A percentile compares a stretch with the other conserved stretches of the same genome.
Conservation (phyloP, 495 filamentous ascomycete genomes). For the Sordaria brevicollis region DNA sequence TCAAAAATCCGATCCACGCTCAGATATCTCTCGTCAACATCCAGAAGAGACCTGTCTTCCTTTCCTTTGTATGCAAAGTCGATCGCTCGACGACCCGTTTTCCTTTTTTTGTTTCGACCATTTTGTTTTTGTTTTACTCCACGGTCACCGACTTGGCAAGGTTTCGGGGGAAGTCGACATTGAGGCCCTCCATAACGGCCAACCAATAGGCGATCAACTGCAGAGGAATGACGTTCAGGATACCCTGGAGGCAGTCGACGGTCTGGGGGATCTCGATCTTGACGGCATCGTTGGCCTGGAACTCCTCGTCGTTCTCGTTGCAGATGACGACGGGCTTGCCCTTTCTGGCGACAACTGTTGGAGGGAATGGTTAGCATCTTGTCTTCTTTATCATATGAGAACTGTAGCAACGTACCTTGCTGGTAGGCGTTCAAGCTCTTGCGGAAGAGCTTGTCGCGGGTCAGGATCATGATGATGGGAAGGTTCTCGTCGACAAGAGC, state of each 20-base stretch:
- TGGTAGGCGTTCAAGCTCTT: slow-evolving; percentile 98
- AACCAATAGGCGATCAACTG: slow-evolving; percentile 99
- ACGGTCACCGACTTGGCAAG: slow-evolving; percentile 98
- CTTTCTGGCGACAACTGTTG: slow-evolving; percentile 74
- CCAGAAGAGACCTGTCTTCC: neutral
- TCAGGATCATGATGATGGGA: slow-evolving; percentile 99
- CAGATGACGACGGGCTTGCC: slow-evolving; percentile 98
- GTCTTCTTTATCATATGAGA: neutral
- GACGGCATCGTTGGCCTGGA: slow-evolving; percentile 74
- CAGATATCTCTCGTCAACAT: neutral
- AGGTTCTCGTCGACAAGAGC: slow-evolving; percentile 96
- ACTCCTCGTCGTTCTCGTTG: slow-evolving; percentile 83
- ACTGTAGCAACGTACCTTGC: slow-evolving; percentile 54
- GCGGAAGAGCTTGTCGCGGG: slow-evolving; percentile 86
- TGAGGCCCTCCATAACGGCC: slow-evolving; percentile 87
- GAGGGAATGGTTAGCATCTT: slow-evolving; percentile 5
- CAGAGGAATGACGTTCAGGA: slow-evolving; percentile 94
- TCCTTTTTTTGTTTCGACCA: neutral
- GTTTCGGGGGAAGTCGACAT: slow-evolving; percentile 96
- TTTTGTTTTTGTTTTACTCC: slow-evolving; percentile 56
- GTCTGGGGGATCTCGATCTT: slow-evolving; percentile 97
- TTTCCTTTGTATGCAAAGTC: neutral
- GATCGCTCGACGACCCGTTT: neutral
- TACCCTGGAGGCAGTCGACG: slow-evolving; percentile 88
- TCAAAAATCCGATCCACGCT: neutral